Conservation (phyloP, 1,284 basidiomycete species). For the Ganoderma boninense region DNA sequence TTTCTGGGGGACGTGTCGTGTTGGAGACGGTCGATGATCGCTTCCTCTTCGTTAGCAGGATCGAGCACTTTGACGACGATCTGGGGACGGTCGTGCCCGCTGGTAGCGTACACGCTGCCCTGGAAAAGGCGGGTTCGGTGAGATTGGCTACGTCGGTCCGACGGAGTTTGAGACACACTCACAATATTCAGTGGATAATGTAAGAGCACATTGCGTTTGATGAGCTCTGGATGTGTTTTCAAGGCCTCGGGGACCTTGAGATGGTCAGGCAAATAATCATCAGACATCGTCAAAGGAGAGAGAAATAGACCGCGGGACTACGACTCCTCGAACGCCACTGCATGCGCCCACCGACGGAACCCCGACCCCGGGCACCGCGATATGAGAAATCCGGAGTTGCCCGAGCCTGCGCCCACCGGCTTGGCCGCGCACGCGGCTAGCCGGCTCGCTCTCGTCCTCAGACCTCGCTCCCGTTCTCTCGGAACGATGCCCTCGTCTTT, state of each 20-base stretch:
- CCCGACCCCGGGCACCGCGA: neutral
- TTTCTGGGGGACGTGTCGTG: neutral
- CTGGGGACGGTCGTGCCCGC: neutral
- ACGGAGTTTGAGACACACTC: neutral
- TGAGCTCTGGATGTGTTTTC: neutral
- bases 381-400: slow-evolving; percentile 27
- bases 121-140: neutral
- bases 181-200: neutral
- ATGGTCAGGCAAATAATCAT: neutral
- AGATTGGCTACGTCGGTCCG: neutral
- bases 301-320: no score
- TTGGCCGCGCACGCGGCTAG: no score
- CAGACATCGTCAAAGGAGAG: neutral
- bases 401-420: no score
- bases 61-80: neutral
- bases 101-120: neutral
- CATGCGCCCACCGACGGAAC: no score
- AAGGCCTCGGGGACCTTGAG: neutral
- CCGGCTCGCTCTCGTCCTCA: no score
- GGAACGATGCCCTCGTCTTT: neutral
- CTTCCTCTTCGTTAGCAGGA: neutral
- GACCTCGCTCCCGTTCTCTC: neutral
- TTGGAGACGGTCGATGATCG: neutral
- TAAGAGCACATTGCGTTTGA: neutral
- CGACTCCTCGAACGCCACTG: no score